Base-by-base conservation (phyloP, 2,329 filamentous ascomycete genomes). In the Alternaria burnsii region DNA sequence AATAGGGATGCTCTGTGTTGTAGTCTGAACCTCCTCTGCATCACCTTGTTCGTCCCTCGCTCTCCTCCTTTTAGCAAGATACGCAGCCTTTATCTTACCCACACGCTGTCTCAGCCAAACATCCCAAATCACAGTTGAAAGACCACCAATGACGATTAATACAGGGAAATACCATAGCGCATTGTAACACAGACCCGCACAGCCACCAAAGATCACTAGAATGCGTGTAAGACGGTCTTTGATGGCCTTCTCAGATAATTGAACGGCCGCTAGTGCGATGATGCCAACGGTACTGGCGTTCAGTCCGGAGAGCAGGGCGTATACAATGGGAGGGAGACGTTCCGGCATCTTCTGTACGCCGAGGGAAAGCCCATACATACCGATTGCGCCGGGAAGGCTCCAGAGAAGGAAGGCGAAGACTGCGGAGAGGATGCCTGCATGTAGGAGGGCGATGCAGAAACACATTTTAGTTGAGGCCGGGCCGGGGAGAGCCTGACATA, bases 151-250 rank as follows among this genome's bases (percentile, higher is more conserved):
- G 0, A 85, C 67, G 76, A 92, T 88, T 5, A 93, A 71, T 0
- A 87, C 69, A 0, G 91, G 91, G 46, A 92, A 93, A 66, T 91
- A 93, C 91, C 91, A 93, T 0, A 93, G 77, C 0, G 89, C 86
- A 51, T 88, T 91, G 67, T 92, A 92, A 50, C 90, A 81, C 65
- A 93, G 78, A 0, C 90, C 91, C 0, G 88, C 89, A 9, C 84
- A 82, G 0, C 82, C 90, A 3, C 85, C 85, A 7, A 89, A 69
- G 12, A 91, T 88, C 0, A 93, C 87, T 2, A 92, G 67, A 0
- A 89, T 78, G 1, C 90, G 80, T 0, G 89, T 88, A 3, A 90
- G 48, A 20, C 81, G 81, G 70, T 92, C 89, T 0, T 85, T 88
- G 55, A 92, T 88, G 0, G 89, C 86, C 65, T 91, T 91, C 14